Evolutionary conservation across 352 stramenopile genomes (phyloP).

Genomic region (Globisporangium viniferum): DNA sequence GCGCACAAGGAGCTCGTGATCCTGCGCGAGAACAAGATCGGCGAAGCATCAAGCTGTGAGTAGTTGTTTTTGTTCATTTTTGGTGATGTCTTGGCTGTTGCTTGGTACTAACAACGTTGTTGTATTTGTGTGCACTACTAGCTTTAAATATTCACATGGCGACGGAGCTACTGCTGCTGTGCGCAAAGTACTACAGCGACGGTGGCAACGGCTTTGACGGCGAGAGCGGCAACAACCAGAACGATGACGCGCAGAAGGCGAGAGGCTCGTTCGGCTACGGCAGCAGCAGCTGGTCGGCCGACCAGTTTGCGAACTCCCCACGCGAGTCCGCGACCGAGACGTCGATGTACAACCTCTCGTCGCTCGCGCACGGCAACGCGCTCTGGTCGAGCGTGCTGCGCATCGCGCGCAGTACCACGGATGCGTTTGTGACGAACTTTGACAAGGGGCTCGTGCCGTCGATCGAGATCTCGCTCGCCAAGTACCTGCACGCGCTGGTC

Average conservation of each 20-base stretch:
- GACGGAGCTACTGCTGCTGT: slow-evolving; percentile 66
- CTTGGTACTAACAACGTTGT: neutral
- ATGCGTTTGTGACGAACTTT: slow-evolving; percentile 55
- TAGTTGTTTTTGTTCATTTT: slow-evolving; percentile 1
- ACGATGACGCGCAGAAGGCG: slow-evolving; percentile 30
- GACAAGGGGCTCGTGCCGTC: slow-evolving; percentile 67
- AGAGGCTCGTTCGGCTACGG: slow-evolving; percentile 48
- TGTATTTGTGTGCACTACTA: slow-evolving; percentile 1
- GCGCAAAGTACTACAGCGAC: slow-evolving; percentile 54
- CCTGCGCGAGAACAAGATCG: slow-evolving; percentile 39
- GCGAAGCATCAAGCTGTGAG: slow-evolving; percentile 53
- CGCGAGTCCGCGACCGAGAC: slow-evolving; percentile 56
- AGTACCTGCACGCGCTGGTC: slow-evolving; percentile 80
- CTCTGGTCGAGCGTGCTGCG: slow-evolving; percentile 62
- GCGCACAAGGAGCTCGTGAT: slow-evolving; percentile 59
- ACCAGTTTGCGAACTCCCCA: slow-evolving; percentile 57
- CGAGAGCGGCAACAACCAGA: slow-evolving; percentile 28
- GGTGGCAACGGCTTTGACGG: slow-evolving; percentile 24
- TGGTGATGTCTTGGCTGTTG: neutral
- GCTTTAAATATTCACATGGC: slow-evolving; percentile 71
- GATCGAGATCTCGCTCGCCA: slow-evolving; percentile 77
- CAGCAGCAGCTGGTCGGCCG: slow-evolving; percentile 45
- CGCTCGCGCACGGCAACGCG: slow-evolving; percentile 45
- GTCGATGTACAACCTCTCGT: slow-evolving; percentile 81
- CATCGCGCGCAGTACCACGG: slow-evolving; percentile 37